Percentiles rank a stretch among this genome's conserved stretches.
Conservation (phyloP, 2,329 filamentous ascomycete species). For the Westerdykella aurantiaca region DNA sequence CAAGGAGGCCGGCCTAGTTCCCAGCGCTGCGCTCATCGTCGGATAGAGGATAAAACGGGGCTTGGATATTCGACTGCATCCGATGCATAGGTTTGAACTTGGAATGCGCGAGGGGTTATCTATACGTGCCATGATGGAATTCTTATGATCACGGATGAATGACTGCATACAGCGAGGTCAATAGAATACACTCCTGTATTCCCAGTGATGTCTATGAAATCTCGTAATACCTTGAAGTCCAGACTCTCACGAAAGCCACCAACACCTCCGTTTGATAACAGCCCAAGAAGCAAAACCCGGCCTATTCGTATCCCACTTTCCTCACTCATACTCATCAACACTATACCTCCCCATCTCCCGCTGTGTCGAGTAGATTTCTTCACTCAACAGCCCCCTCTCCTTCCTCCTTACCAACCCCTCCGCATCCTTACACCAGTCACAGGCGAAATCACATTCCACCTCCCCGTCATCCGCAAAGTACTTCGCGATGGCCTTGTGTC, state of each 20-base stretch:
- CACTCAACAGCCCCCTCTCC: slow-evolving; percentile 41
- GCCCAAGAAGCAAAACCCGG: too few species aligned
- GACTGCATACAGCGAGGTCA: too few species aligned
- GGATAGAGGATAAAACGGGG: slow-evolving; percentile 19
- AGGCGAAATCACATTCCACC: slow-evolving; percentile 43
- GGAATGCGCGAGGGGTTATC: too few species aligned
- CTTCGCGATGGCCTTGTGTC: slow-evolving; percentile 51
- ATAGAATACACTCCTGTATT: too few species aligned
- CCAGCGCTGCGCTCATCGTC: slow-evolving; percentile 83
- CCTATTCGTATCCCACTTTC: background rate
- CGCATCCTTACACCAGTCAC: slow-evolving; percentile 46
- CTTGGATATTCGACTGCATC: background rate
- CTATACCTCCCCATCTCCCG: slow-evolving; percentile 41
- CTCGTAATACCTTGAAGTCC: too few species aligned
- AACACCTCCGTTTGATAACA: too few species aligned
- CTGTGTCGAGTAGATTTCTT: slow-evolving; percentile 48
- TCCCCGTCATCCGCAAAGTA: slow-evolving; percentile 35
- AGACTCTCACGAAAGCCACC: too few species aligned
- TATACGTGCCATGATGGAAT: too few species aligned
- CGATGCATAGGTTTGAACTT: too few species aligned
- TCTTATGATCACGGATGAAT: too few species aligned
- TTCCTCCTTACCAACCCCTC: slow-evolving; percentile 39
- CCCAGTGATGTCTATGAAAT: too few species aligned
- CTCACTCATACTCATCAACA: slow-evolving; percentile 33
- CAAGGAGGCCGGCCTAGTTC: slow-evolving; percentile 85